A percentile compares a stretch with the other conserved stretches of the same genome.
Conservation (phyloP, 2,329 filamentous ascomycete genomes). For the Pochonia chlamydosporia region DNA sequence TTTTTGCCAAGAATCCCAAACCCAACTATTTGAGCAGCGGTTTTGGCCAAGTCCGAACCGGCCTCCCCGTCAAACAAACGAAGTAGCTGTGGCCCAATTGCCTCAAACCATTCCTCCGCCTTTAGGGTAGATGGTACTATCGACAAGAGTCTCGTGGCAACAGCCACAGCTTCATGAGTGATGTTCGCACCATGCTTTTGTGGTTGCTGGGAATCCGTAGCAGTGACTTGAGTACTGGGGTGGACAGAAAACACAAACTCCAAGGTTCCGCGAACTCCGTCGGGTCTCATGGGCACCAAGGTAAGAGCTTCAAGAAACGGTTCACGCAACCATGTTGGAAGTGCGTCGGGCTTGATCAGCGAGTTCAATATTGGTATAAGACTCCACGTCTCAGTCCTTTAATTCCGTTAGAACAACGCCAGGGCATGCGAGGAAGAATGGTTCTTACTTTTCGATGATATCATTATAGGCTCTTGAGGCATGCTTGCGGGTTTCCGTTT, state of each 20-base stretch:
- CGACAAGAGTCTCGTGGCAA: slow-evolving; percentile 57
- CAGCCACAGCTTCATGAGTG: slow-evolving; percentile 60
- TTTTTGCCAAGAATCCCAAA: slow-evolving; percentile 62
- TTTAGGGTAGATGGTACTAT: slow-evolving; percentile 49
- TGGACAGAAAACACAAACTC: slow-evolving; percentile 69
- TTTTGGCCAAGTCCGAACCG: slow-evolving; percentile 28
- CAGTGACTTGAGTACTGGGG: slow-evolving; percentile 40
- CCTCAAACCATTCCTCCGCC: slow-evolving; percentile 53
- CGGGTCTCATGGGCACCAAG: slow-evolving; percentile 51
- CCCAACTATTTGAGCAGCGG: slow-evolving; percentile 31
- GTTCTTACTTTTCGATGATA: slow-evolving; percentile 42
- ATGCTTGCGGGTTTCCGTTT: slow-evolving; percentile 27
- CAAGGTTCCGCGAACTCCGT: slow-evolving; percentile 61
- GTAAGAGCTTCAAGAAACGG: slow-evolving; percentile 54
- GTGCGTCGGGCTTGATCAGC: slow-evolving; percentile 54
- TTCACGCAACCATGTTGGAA: slow-evolving; percentile 54
- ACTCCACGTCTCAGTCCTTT: slow-evolving; percentile 36
- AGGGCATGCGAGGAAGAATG: background rate
- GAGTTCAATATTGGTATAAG: slow-evolving; percentile 58
- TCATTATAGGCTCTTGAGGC: slow-evolving; percentile 35
- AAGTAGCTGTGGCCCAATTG: slow-evolving; percentile 56
- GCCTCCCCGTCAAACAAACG: slow-evolving; percentile 52
- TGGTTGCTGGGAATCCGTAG: slow-evolving; percentile 33
- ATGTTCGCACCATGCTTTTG: slow-evolving; percentile 58
- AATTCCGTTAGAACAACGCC: background rate